phyloP scores from a whole-genome alignment of 805 yeast species.

The Ogataea trehalophila region DNA sequence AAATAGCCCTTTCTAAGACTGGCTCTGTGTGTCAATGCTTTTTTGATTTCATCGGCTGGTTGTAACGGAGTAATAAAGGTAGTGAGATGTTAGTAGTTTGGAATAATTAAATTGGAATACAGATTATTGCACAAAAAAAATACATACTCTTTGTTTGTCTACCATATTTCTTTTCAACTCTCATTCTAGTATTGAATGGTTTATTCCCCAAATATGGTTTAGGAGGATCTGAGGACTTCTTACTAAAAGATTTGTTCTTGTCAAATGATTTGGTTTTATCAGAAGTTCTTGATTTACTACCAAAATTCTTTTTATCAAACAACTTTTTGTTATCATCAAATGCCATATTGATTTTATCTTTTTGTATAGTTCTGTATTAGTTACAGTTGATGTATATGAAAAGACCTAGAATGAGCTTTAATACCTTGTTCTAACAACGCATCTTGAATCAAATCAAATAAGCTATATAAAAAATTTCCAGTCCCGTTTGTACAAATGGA shows the following conservation, averaged over 20 bases:
- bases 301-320: neutral
- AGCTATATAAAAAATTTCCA: too few species aligned
- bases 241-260: neutral
- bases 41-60: conserved; percentile 59
- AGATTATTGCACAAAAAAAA: neutral
- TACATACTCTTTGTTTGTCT: conserved; percentile 27
- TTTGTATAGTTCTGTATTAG: too few species aligned
- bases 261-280: neutral
- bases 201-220: neutral
- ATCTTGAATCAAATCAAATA: too few species aligned
- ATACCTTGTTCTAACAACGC: too few species aligned
- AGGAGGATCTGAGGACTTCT: neutral
- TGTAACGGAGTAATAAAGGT: neutral
- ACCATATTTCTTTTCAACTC: conserved; percentile 16
- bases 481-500: too few species aligned
- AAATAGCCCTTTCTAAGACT: conserved; percentile 76
- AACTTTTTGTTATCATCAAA: neutral
- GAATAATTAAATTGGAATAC: neutral
- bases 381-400: too few species aligned
- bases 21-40: conserved; percentile 73
- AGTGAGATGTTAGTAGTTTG: neutral
- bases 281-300: neutral
- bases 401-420: too few species aligned
- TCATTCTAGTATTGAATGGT: conserved; percentile 4
- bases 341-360: too few species aligned